Evolutionary conservation across 805 yeast genomes (phyloP).

Genomic region (Metschnikowia lunata): DNA sequence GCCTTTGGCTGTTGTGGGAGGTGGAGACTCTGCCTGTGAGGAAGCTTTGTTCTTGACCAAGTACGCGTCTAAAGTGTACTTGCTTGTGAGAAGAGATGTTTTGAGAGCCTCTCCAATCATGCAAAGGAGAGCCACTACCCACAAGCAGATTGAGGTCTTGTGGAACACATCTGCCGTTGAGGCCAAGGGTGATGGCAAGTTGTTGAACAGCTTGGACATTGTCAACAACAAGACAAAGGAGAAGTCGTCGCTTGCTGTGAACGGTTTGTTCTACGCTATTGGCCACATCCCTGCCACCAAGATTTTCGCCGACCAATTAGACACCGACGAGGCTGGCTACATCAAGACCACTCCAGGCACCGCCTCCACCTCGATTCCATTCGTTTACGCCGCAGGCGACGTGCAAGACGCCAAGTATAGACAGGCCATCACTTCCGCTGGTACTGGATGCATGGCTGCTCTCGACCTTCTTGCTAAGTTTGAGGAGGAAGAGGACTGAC

Average conservation of each 20-base stretch:
- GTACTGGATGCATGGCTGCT: slow-evolving; percentile 99
- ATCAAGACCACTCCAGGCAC: slow-evolving; percentile 87
- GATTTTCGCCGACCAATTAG: slow-evolving; percentile 71
- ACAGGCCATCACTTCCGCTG: slow-evolving; percentile 99
- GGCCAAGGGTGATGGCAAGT: slow-evolving; percentile 92
- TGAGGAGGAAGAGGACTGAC: slow-evolving; percentile 21
- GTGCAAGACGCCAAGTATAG: slow-evolving; percentile 96
- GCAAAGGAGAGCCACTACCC: slow-evolving; percentile 85
- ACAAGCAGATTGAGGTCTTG: slow-evolving; percentile 86
- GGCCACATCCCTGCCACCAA: slow-evolving; percentile 96
- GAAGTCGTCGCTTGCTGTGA: slow-evolving; percentile 65
- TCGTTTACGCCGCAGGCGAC: slow-evolving; percentile 98
- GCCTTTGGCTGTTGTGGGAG: slow-evolving; percentile 97
- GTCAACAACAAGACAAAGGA: slow-evolving; percentile 71
- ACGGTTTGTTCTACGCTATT: slow-evolving; percentile 95
- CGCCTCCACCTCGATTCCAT: slow-evolving; percentile 76
- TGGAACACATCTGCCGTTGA: slow-evolving; percentile 82
- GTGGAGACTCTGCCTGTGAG: slow-evolving; percentile 99
- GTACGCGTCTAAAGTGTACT: slow-evolving; percentile 92
- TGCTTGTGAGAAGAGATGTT: slow-evolving; percentile 90
- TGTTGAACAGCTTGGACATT: slow-evolving; percentile 60
- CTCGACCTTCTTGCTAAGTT: slow-evolving; percentile 56
- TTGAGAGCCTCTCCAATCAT: slow-evolving; percentile 94
- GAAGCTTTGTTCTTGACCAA: slow-evolving; percentile 96
- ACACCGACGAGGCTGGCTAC: slow-evolving; percentile 85